A percentile compares a stretch with the other conserved stretches of the same genome.
phyloP scores from a whole-genome alignment of 192 early-diverging fungal species.

The Entomortierella lignicola region DNA sequence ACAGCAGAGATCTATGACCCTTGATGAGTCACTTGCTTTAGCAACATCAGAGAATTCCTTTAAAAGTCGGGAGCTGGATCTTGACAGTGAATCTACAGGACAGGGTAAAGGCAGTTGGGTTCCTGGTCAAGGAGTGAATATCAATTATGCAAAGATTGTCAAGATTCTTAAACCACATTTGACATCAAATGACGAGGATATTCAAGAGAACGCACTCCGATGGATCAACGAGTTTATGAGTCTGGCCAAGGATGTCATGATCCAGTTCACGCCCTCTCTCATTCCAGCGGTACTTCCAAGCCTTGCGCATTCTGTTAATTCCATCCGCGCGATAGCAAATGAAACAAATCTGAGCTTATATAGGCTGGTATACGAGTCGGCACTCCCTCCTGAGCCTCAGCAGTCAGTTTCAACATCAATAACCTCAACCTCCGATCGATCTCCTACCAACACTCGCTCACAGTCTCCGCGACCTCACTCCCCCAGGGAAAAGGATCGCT shows the following conservation, averaged over 20 bases:
- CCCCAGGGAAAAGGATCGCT: slow-evolving; percentile 46
- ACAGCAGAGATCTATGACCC: slow-evolving; percentile 9
- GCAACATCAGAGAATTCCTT: slow-evolving; percentile 6
- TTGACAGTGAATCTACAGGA: slow-evolving; percentile 57
- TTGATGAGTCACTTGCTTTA: slow-evolving; percentile 11
- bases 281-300: slow-evolving; percentile 88
- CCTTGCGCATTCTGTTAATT: slow-evolving; percentile 78
- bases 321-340: slow-evolving; percentile 78
- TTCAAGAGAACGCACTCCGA: slow-evolving; percentile 89
- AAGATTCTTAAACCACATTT: slow-evolving; percentile 89
- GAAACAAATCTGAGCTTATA: slow-evolving; percentile 88
- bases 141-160: slow-evolving; percentile 89
- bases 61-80: slow-evolving; percentile 6
- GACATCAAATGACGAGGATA: slow-evolving; percentile 82
- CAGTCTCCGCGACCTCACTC: slow-evolving; percentile 36
- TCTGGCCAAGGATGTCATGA: slow-evolving; percentile 84
- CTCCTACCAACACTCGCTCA: slow-evolving; percentile 1
- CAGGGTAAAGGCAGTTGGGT: slow-evolving; percentile 72
- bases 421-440: slow-evolving; percentile 16
- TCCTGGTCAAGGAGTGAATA: slow-evolving; percentile 78
- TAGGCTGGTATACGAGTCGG: slow-evolving; percentile 76
- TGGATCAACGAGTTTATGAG: slow-evolving; percentile 94
- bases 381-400: slow-evolving; percentile 54
- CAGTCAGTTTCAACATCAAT: not conserved
- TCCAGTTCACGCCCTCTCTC: slow-evolving; percentile 84